Evolutionary conservation across 73 alveolate genomes (phyloP), one percentile per base, ranked within the genome.

Genomic region (Uronychia setigera): DNA sequence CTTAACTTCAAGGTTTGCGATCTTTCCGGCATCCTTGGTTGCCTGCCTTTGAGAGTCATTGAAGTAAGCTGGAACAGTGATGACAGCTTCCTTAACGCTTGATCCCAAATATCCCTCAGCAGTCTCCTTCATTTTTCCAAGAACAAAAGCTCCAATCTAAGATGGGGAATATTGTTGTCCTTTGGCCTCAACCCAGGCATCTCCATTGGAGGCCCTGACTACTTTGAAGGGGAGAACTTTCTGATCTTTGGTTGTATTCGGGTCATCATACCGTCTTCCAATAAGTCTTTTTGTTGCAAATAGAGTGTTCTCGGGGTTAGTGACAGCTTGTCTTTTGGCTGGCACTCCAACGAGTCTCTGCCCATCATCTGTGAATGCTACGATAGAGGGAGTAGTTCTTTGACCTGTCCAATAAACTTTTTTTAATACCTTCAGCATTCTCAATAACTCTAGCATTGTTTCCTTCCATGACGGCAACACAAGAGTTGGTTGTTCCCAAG

Each of bases 401-500:
- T 34, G 32, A 80, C 93, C 93, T 78, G 84, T 58, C 1, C 9
- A 35, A 46, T 26, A n/a, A 67, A 30, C 82, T 84, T 29, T 77
- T 33, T 14, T 76, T 74, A 91, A 87, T 96, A 78, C 99, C 99
- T 86, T 94, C 98, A 58, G 99, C 98, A 58, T 96, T 95, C 29
- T 96, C 99, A 59, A 98, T 96, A 32, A 98, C 98, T 78, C 97
- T 98, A 1, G 99, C 97, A 33, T 93, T 90, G 84, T 94, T 95
- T 30, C 99, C 98, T 92, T 95, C 99, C 96, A 92, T 93, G 28
- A 97, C 96, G 25, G 99, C 99, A 26, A 98, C 99, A 81, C 99
- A 98, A 13, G 99, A 98, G 98, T 95, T 96, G 80, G 99, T 98
- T 57, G 99, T 98, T 26, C 99, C 99, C 93, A 98, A 84, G 88